These are phyloP conservation scores for Populus ilicifolia DNA, from an alignment of 345 rosid genomes.

Conservation along the genomic window DNA sequence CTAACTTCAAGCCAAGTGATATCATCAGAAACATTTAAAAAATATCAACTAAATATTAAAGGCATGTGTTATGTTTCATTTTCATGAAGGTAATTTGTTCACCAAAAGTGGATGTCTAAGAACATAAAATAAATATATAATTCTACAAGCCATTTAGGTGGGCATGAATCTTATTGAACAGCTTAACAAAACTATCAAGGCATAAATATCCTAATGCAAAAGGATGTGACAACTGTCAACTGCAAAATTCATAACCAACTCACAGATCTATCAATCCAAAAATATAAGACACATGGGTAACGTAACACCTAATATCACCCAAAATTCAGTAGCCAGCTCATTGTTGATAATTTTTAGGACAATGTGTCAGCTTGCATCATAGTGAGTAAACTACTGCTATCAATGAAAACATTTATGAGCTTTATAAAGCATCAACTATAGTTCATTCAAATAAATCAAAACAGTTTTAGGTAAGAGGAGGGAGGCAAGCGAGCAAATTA, in stretches of 20 bases:
- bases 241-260: background rate
- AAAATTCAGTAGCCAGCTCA: background rate
- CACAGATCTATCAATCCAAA: background rate
- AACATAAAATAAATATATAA: background rate
- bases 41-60: background rate
- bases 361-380: background rate
- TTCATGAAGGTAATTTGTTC: background rate
- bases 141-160: background rate
- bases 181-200: background rate
- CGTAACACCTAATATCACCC: background rate
- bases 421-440: background rate
- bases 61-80: background rate
- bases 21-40: background rate
- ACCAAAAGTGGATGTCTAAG: background rate
- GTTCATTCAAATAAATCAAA: background rate
- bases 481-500: background rate
- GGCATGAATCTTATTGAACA: background rate
- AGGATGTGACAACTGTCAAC: background rate
- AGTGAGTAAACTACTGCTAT: too few relatives aligned
- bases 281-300: background rate
- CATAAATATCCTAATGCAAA: background rate
- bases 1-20: background rate
- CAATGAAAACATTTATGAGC: background rate
- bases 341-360: background rate
- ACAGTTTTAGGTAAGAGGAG: background rate